Evolutionary conservation across 2,329 filamentous ascomycete genomes (phyloP), one percentile per base, ranked within the genome.

Genomic region (Trichoderma sp.): DNA sequence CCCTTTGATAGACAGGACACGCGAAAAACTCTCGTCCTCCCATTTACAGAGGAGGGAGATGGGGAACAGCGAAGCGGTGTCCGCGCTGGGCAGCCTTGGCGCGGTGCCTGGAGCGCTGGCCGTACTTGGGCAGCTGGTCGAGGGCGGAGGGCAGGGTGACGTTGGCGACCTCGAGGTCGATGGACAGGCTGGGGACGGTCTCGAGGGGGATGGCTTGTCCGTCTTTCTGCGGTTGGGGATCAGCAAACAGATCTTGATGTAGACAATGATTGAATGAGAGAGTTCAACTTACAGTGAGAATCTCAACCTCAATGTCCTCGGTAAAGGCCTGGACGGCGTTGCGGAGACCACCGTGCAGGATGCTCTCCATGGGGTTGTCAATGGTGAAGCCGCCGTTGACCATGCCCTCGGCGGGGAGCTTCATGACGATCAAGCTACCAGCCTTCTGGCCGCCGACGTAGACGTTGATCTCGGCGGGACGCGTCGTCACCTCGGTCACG

Each of bases 331-430:
- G 65, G 14, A 75, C 69, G 47, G 72, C 68, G 48, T 72, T 69
- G 21, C 66, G 7, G 64, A 54, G 26, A 63, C 67, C 44, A 64
- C 45, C 50, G 71, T 71, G 45, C 0, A 86, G 26, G 30, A 66
- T 52, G 7, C 15, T 70, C 72, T 90, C 88, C 75, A 93, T 90
- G 10, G 90, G 90, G 70, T 88, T 87, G 66, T 79, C 77, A 57
- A 82, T 76, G 55, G 81, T 77, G 44, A 78, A 72, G 26, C 70
- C 71, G 28, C 75, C 77, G 65, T 77, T 67, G 6, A 75, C 54
- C 30, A 67, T 72, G 55, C 77, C 78, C 14, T 63, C 66, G 2
- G 69, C 66, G 24, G 77, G 78, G 68, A 76, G 75, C 64, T 69
- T 70, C 75, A 79, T 76, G 55, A 80, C 71, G 1, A 76, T 74